Base-by-base conservation (phyloP, 352 stramenopile species). In the Paralagenidium karlingii region DNA sequence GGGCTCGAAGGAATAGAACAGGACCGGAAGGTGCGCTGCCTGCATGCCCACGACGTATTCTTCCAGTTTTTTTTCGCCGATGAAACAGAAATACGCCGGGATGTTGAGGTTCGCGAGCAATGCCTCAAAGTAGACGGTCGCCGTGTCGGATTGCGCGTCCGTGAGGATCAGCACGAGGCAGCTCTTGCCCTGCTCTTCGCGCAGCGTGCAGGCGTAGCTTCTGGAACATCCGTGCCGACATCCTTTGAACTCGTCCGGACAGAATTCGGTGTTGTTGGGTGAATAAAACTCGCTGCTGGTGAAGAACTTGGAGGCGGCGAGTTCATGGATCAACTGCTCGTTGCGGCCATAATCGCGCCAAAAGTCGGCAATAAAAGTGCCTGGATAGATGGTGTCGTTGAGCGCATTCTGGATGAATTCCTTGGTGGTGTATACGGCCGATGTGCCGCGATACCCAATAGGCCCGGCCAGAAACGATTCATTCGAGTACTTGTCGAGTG, bases 1-100 rank as follows among this genome's bases (percentile, higher is more conserved):
- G 5, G 68, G 68, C 48, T 76, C 40, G 24, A 51, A 78, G 33
- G 76, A 55, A 29, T 71, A 76, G 44, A 82, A 82, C 1, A 75
- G 20, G n/a, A 80, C 61, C 1, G 53, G 48, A 2, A 15, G 15
- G 1, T 48, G 45, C 6, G 40, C 38, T 5, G 29, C 15, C 29
- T 66, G 58, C 26, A 45, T 49, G 2, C 62, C 53, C 7, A 62
- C 29, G 3, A 52, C 62, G 29, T 66, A 77, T 8, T 50, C 24
- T 12, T 60, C 43, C 8, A 69, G 40, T 8, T 39, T 56, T 7
- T 39, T 46, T 27, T 76, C 71, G 0, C 63, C 63, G 16, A 76
- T 32, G 34, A 79, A 82, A 45, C 65, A 82, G 25, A 82, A 78
- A 51, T 80, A 82, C 0, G 68, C 60, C 3, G 66, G 66, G 8